Percentiles rank a stretch among this genome's conserved stretches.
These are phyloP conservation scores for Nidula microcarpa DNA, from an alignment of 768 basidiomycete species.

Conservation along the genomic window DNA sequence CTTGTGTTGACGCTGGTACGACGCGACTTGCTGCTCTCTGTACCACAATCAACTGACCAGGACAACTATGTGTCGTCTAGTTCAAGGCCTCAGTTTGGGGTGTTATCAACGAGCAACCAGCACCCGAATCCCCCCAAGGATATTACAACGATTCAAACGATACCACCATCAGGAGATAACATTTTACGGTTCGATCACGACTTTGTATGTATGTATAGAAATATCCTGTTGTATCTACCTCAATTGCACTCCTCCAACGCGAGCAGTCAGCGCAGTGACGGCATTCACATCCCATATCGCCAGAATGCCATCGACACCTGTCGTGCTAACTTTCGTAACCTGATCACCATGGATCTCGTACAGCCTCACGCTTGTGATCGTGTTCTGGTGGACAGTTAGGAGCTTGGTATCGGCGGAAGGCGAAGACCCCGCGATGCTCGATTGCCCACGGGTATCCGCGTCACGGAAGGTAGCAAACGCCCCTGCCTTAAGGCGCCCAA, in stretches of 20 bases:
- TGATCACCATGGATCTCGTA: constrained; percentile 59
- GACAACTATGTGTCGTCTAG: constrained; percentile 29
- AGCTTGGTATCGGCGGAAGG: constrained; percentile 65
- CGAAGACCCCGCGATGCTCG: constrained; percentile 21
- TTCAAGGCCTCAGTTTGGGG: constrained; percentile 98
- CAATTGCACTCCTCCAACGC: constrained; percentile 48
- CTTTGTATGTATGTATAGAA: constrained; percentile 4
- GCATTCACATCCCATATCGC: constrained; percentile 85
- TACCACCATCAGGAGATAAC: constrained; percentile 20
- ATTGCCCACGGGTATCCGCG: constrained; percentile 78
- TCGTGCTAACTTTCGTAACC: constrained; percentile 80
- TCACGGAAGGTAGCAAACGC: constrained; percentile 94
- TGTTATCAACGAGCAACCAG: constrained; percentile 78
- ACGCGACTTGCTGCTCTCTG: constrained; percentile 1
- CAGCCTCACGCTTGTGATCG: constrained; percentile 86
- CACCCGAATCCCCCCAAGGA: constrained; percentile 16
- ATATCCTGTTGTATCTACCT: constrained; percentile 15
- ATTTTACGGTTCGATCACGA: not conserved
- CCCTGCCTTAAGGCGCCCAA: constrained; percentile 84
- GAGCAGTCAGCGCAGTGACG: constrained; percentile 47
- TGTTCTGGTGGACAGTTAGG: constrained; percentile 94
- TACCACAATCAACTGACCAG: not conserved
- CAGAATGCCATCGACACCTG: constrained; percentile 90
- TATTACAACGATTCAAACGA: constrained; percentile 18
- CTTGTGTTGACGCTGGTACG: constrained; percentile 88